Base-by-base conservation (phyloP, 1,284 basidiomycete genomes). In the Austroboletus niveus region DNA sequence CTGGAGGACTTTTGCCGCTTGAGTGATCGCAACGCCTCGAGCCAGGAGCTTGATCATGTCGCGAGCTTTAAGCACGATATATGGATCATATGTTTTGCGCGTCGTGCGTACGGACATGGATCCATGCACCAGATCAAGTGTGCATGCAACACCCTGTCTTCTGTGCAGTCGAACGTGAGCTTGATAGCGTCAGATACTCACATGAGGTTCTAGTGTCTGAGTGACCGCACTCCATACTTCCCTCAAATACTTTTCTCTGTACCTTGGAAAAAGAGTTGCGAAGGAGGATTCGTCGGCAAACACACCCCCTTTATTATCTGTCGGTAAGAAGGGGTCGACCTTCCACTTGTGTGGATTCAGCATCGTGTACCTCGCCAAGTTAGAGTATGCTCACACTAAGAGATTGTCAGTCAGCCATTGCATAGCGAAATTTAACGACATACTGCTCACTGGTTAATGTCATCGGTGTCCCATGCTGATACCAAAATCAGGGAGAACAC, bases 91-190 rank as follows among this genome's bases (percentile, higher is more conserved):
- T 17, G 97, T 94, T 78, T 98, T 98, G 56, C 97, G 85, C 4
- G 96, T 99, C 31, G 96, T 99, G 53, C 87, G 85, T 36, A 99
- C 96, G 30, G 92, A 89, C 97, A 99, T 99, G 42, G 91, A 93
- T 57, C 96, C 96, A 59, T 98, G 92, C 35, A 99, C 87, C 51
- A 99, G 76, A 73, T 99, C 95, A 29, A 99, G 84, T 29, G 92
- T 94, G 64, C 95, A 98, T 20, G 87, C 82, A 39, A 99, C 76
- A 11, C 92, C 92, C 90, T 94, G 60, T 29, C 46, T 35, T 53
- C 45, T 34, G 42, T 57, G 45, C 4, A 20, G 47, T 48, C n/a
- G 31, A 47, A 42, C n/a, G 44, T 8, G 12, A 44, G 22, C n/a
- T 22, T 32, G 39, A 49, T 36, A 17, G 43, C 20, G 6, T 24